Conservation (phyloP, 164 flowering plant species). For the Malania oleifera region DNA sequence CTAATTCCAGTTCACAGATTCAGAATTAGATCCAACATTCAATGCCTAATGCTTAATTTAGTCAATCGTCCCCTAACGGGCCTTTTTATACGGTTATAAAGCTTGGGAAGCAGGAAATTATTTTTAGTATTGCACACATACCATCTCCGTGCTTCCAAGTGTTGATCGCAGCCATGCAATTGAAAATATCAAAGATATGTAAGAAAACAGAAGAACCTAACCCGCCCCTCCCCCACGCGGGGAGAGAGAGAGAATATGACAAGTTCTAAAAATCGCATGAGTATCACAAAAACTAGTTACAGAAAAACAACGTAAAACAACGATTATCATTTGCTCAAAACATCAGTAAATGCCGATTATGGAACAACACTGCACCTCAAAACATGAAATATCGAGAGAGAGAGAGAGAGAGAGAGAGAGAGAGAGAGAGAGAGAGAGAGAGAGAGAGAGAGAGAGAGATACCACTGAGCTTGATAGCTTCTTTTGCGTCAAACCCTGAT, state of each 20-base stretch:
- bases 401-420: not conserved
- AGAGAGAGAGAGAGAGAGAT: not conserved
- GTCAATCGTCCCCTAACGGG: too few relatives aligned
- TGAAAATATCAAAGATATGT: too few relatives aligned
- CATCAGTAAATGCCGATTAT: not conserved
- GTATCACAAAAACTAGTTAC: not conserved
- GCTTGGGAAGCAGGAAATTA: too few relatives aligned
- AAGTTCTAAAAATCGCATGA: not conserved
- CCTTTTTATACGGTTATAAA: too few relatives aligned
- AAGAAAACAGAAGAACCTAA: too few relatives aligned
- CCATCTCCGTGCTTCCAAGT: too few relatives aligned
- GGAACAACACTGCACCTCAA: not conserved
- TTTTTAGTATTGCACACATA: too few relatives aligned
- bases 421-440: not conserved
- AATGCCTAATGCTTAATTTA: too few relatives aligned
- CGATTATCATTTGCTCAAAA: not conserved
- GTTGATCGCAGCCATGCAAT: too few relatives aligned
- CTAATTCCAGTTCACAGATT: too few relatives aligned
- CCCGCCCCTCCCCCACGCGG: too few relatives aligned
- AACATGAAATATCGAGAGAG: not conserved
- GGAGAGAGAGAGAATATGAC: not conserved
- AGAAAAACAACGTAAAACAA: not conserved
- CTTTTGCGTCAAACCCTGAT: slow-evolving; percentile 39
- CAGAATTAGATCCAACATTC: too few relatives aligned
- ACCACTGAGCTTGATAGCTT: slow-evolving; percentile 39